These are phyloP conservation scores for Schoenoplectus tabernaemontani DNA, from an alignment of 202 grass and related monocot genomes.

Conservation along the genomic window DNA sequence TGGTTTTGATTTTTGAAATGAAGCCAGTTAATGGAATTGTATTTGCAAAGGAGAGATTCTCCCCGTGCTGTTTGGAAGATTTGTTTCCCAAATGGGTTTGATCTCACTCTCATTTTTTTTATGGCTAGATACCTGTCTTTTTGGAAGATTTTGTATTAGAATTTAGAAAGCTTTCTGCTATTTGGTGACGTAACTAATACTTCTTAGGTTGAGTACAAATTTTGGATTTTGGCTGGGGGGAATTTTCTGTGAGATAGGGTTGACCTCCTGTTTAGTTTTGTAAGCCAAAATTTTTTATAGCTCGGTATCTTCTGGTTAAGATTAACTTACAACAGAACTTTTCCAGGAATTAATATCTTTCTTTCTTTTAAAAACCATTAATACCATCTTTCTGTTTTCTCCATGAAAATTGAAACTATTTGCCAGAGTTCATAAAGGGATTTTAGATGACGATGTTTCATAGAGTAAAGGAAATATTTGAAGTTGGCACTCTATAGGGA, in stretches of 20 bases:
- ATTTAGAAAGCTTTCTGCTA: conserved; percentile 3
- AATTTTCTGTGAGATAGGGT: not conserved
- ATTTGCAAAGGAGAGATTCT: not conserved
- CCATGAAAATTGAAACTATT: not conserved
- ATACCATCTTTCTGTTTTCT: not conserved
- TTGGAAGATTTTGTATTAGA: not conserved
- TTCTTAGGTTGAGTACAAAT: not conserved
- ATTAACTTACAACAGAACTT: not conserved
- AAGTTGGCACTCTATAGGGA: not conserved
- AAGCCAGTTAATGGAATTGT: not conserved
- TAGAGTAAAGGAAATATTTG: not conserved
- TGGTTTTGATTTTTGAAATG: not conserved
- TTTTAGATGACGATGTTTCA: not conserved
- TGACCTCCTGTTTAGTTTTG: not conserved
- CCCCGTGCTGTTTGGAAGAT: not conserved
- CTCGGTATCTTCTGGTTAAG: not conserved
- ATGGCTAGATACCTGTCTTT: not conserved
- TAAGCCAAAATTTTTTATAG: not conserved
- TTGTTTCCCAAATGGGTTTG: not conserved
- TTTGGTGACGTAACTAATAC: not conserved
- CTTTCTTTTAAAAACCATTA: too few species aligned
- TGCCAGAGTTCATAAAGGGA: not conserved
- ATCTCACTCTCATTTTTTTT: not conserved
- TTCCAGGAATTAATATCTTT: too few species aligned
- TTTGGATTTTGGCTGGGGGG: not conserved